phyloP scores from a whole-genome alignment of 306 rosid genomes.

The Castanea sativa region DNA sequence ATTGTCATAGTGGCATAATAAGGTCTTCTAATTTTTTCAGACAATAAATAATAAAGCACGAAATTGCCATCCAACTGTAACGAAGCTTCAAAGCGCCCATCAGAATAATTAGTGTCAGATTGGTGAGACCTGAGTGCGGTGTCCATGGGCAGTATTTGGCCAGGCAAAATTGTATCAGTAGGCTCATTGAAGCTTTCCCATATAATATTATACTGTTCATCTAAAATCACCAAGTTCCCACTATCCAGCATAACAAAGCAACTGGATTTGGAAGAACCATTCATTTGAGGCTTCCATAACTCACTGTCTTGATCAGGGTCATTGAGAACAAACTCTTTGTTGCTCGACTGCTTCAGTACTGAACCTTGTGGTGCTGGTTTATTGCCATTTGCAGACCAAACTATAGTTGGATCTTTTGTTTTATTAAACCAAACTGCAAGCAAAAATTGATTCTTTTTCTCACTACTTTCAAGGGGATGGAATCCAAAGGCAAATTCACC shows the following conservation, averaged over 20 bases:
- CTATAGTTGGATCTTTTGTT: conserved; percentile 11
- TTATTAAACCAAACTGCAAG: conserved; percentile 25
- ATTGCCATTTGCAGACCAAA: conserved; percentile 34
- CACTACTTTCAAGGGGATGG: no score
- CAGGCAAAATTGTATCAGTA: conserved; percentile 29
- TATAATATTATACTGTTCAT: background rate
- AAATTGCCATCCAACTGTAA: conserved; percentile 9
- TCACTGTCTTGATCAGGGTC: background rate
- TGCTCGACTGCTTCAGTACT: background rate
- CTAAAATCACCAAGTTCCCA: conserved; percentile 26
- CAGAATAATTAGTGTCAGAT: conserved; percentile 9
- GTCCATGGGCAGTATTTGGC: conserved; percentile 16
- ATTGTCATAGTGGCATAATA: conserved; percentile 8
- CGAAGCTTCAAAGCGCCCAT: conserved; percentile 24
- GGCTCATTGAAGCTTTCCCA: conserved; percentile 36
- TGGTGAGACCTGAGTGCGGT: background rate
- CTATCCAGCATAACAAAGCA: conserved; percentile 12
- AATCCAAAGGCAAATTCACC: no score
- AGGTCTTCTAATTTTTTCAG: accelerated
- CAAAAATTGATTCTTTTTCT: background rate
- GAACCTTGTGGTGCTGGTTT: conserved; percentile 19
- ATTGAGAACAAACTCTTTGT: background rate
- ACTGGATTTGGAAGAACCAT: background rate
- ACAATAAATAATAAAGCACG: conserved; percentile 2
- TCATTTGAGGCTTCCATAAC: conserved; percentile 8